Conservation (phyloP, 1,284 basidiomycete species). For the Lentinula novae-zelandiae region DNA sequence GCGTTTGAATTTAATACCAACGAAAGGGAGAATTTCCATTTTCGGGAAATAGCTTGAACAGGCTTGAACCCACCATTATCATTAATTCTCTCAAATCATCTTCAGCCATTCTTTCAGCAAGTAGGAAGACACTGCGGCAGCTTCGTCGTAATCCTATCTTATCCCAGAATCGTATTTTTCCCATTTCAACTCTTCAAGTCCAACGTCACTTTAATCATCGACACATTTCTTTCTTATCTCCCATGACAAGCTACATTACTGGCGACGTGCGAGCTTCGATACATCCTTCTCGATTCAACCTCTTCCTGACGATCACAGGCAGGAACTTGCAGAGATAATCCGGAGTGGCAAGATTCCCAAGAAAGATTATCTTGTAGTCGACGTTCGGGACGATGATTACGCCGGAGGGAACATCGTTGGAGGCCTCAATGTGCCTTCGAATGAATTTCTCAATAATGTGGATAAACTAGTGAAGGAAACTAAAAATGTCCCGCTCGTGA, state of each 20-base stretch:
- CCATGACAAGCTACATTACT: slow-evolving; percentile 39
- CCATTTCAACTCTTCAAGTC: background rate
- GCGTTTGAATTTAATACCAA: too few relatives aligned
- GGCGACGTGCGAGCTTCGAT: slow-evolving; percentile 22
- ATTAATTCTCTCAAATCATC: background rate
- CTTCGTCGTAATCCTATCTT: background rate
- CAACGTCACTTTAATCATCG: background rate
- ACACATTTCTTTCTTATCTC: background rate
- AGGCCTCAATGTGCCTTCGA: slow-evolving; percentile 58
- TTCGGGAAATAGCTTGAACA: background rate
- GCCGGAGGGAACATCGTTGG: slow-evolving; percentile 71
- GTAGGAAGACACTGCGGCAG: background rate
- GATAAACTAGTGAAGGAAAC: slow-evolving; percentile 56
- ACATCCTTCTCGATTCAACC: background rate
- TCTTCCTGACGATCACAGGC: slow-evolving; percentile 1
- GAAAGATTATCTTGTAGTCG: slow-evolving; percentile 71
- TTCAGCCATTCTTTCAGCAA: background rate
- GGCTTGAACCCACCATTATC: background rate
- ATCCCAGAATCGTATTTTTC: background rate
- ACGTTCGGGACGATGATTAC: slow-evolving; percentile 77
- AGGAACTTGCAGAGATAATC: slow-evolving; percentile 69
- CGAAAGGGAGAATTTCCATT: background rate
- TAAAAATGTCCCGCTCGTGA: slow-evolving; percentile 55
- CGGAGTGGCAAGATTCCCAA: slow-evolving; percentile 50
- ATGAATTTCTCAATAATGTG: slow-evolving; percentile 51